Percentiles rank a stretch among this genome's conserved stretches.
Conservation (phyloP, 2,329 filamentous ascomycete genomes). For the Trichoderma sp. region DNA sequence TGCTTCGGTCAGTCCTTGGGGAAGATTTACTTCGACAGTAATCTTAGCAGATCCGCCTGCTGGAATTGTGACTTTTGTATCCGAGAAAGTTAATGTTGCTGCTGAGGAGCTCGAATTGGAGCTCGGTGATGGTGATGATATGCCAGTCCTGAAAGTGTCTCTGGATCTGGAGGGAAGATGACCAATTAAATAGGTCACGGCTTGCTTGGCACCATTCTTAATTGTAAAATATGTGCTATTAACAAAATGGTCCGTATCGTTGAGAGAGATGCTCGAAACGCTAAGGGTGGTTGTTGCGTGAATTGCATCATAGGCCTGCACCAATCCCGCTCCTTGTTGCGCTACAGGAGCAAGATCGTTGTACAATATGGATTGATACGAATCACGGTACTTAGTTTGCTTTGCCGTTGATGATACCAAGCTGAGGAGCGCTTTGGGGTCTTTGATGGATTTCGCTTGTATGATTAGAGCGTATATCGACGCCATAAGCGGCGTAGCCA, state of each 20-base stretch:
- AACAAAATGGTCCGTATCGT: constrained; percentile 61
- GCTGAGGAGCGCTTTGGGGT: constrained; percentile 51
- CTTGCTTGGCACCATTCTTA: constrained; percentile 52
- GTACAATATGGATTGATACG: constrained; percentile 34
- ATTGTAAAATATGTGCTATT: constrained; percentile 55
- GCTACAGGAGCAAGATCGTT: constrained; percentile 53
- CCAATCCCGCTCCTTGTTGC: constrained; percentile 62
- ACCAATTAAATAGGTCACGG: constrained; percentile 54
- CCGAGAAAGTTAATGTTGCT: constrained; percentile 47
- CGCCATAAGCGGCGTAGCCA: constrained; percentile 59
- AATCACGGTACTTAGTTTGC: constrained; percentile 52
- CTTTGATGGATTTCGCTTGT: constrained; percentile 52
- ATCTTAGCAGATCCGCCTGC: constrained; percentile 47
- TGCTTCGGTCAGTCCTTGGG: constrained; percentile 35
- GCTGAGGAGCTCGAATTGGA: constrained; percentile 46
- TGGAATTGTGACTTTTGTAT: constrained; percentile 46
- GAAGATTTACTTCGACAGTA: constrained; percentile 47
- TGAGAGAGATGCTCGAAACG: constrained; percentile 60
- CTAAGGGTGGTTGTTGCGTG: constrained; percentile 56
- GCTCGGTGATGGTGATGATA: constrained; percentile 44
- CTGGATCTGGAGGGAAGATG: constrained; percentile 54
- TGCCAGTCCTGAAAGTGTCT: constrained; percentile 47
- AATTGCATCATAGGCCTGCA: constrained; percentile 62
- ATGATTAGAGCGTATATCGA: constrained; percentile 57
- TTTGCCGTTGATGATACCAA: constrained; percentile 52